Base-by-base conservation (phyloP, 2,329 filamentous ascomycete genomes). In the Neofusicoccum umdonicola region DNA sequence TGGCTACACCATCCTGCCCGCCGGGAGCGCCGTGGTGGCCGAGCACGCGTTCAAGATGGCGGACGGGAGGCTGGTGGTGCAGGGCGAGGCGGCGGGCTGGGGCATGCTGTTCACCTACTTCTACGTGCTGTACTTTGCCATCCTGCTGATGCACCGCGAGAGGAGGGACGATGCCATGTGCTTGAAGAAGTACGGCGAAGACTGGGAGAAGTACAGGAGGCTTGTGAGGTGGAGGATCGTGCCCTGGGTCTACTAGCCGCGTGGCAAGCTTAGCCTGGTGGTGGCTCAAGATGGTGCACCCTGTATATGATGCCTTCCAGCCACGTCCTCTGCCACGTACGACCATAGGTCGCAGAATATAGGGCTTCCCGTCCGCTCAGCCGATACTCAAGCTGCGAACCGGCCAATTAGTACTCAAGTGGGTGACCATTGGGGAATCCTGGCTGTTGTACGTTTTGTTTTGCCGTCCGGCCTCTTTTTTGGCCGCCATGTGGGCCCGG, bases 21-120 rank as follows among this genome's bases (percentile, higher is more conserved):
- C 81, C 3, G 54, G 54, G 5, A 39, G 39, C 7, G 54, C 39
- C 12, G 54, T 19, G 3, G 41, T 39, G 39, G 35, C 51, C 3
- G 51, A 37, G n/a, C 51, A 41, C 13, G 51, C 39, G 11, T 44
- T 11, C 41, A 77, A 77, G 6, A 51, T 62, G 45, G 13, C 31
- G 2, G 71, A 78, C 39, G 80, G 77, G 62, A 77, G 79, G 41
- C 84, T 87, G 76, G 74, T 78, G 6, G 86, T 88, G 66, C 85
- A 88, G 70, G 51, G 51, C 22, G 84, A 92, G 2, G 89, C 91
- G 41, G 86, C 85, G 70, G 93, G 92, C 19, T 96, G 90, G 86
- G 93, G 90, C 54, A 92, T 93, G 78, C 81, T 93, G 51, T 86
- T 97, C 69, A 97, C 93, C 0, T 97, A 97, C 81, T 97, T 97